Base-by-base conservation (phyloP, 257 asterid species). In the Solanum corneliomulleri region DNA sequence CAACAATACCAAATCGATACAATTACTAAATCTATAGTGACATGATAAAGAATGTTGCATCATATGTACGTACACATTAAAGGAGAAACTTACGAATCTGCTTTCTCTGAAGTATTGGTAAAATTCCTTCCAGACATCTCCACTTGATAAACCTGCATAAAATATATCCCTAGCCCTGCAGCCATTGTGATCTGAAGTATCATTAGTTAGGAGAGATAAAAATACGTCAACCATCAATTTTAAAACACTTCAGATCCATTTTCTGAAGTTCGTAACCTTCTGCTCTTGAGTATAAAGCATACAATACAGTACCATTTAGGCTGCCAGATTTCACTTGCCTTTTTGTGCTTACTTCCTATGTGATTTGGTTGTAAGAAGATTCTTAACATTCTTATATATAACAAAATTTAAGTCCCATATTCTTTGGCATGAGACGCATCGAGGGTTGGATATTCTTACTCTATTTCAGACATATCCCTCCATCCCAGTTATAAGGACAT, bases 101-200 rank as follows among this genome's bases (percentile, higher is more conserved):
- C 99, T 97, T 89, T 95, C 96, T 88, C 89, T 84, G 92, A 97
- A 95, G 89, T 94, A 94, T 90, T 93, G 98, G 89, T 87, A 91
- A 90, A 91, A 95, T 91, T 95, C 99, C 88, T 86, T 93, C 99
- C 99, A 95, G 60, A 64, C 91, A 86, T 93, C 98, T 60, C 87
- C 96, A 35, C 92, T 89, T 18, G 98, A 90, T 80, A 92, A 90
- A 83, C 93, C 88, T 12, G 97, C 98, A 83, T 93, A 94, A 14
- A 83, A 89, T 68, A 87, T 85, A 93, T 62, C 82, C 94, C 97
- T 49, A 95, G 84, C 88, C 98, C 99, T 90, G 95, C 94, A 90
- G 91, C 96, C 86, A 94, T n/a, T 16, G 93, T 45, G 85, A 94
- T 76, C 99, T 97, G 93, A 87, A 70, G 80, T 62, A 49, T 58